Base-by-base conservation (phyloP, 371 early-diverging fungal genomes). In the Funneliformis caledonium region DNA sequence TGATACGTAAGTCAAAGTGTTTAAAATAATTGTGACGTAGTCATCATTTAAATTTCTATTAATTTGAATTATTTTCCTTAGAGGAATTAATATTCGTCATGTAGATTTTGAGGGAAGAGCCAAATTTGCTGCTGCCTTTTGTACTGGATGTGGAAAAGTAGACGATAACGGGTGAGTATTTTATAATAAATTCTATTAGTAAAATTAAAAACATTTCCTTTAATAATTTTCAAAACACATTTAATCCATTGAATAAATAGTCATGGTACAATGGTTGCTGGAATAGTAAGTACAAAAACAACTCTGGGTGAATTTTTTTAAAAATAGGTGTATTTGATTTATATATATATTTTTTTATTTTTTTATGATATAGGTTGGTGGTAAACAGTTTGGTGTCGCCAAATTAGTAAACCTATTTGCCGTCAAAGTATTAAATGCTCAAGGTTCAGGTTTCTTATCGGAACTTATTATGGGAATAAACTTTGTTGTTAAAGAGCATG, bases 251-350 rank as follows among this genome's bases (percentile, higher is more conserved):
- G 47, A 31, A 37, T 8, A 26, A 26, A 85, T 82, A 85, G 87
- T 9, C 93, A 93, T 83, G 93, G 93, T 16, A 92, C 93, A 2
- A 89, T 89, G 81, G 87, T 87, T 9, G 90, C 92, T 8, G 48
- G 31, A 22, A 72, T 72, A 52, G 33, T 48, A 56, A 56, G 56
- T 56, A 56, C 5, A 52, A 56, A 26, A 56, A 56, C 19, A 19
- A 19, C 14, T 52, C 37, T 37, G 1, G 1, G 37, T 37, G 37
- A 37, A 26, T 26, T 26, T 26, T n/a, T 37, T 37, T 37, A 37
- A 16, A 56, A 19, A 19, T 56, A 19, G 0, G 9, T 0, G 3
- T 37, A 37, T 37, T 2, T 37, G 14, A 7, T 56, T 56, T 56
- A 7, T 2, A 56, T 19, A 19, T 7, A 19, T 0, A 56, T 56